Percentiles rank a stretch among this genome's conserved stretches.
phyloP scores from a whole-genome alignment of 441 rosid genomes.

The Populus hybrid region DNA sequence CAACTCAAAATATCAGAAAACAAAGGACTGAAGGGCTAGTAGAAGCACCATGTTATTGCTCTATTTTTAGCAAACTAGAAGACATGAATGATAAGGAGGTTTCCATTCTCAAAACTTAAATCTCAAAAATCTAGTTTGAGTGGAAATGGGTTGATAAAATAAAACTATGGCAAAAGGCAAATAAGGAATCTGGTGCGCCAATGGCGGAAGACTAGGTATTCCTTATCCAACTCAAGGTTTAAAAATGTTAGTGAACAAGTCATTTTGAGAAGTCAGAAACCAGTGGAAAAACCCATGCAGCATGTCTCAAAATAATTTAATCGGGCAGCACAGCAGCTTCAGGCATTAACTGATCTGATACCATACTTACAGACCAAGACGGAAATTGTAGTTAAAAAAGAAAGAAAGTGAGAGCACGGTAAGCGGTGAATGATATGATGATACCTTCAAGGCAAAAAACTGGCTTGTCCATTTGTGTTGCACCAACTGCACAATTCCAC shows the following conservation, averaged over 20 bases:
- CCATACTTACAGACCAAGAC: background rate
- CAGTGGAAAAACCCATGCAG: no score
- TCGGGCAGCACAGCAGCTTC: background rate
- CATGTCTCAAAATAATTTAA: background rate
- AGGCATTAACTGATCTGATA: background rate
- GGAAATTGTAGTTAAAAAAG: background rate
- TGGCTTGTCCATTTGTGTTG: conserved; percentile 98
- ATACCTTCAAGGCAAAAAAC: conserved; percentile 91
- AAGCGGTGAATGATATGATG: background rate
- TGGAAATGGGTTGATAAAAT: background rate
- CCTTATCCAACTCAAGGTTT: background rate
- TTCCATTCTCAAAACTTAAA: background rate
- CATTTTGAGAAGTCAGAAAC: no score
- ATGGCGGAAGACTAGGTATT: background rate
- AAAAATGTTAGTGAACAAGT: background rate
- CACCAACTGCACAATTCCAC: conserved; percentile 92
- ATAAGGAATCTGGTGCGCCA: background rate
- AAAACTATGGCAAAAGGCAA: background rate
- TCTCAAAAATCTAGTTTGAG: background rate
- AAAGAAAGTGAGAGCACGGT: background rate
- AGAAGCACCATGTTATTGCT: background rate
- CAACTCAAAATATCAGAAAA: background rate
- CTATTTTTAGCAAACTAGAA: background rate
- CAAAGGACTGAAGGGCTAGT: background rate
- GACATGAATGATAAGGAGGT: background rate